Evolutionary conservation across 139 green algal genomes (phyloP).

Genomic region (Chlamydomonas eustigma): DNA sequence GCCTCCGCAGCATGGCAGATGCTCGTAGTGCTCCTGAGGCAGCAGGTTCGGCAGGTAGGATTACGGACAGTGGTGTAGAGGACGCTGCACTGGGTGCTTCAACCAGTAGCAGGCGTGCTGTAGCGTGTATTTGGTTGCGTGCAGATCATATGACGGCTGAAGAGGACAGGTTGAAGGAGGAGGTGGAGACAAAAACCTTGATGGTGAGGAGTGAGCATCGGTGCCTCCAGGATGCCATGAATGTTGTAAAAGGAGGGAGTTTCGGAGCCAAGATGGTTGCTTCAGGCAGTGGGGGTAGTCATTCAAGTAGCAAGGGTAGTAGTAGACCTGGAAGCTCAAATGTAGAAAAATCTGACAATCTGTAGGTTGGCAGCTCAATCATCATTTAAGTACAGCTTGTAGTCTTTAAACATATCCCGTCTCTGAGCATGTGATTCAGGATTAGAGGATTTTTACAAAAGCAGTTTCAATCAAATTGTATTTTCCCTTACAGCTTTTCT

Average conservation of each 20-base stretch:
- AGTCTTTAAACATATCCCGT: no score
- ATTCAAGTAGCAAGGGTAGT: no score
- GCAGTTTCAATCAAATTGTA: no score
- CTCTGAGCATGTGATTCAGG: no score
- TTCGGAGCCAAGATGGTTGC: no score
- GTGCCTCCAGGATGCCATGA: neutral
- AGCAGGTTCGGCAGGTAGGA: neutral
- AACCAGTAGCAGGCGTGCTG: neutral
- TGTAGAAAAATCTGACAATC: no score
- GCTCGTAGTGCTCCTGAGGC: slow-evolving; percentile 9
- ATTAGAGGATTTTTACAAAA: no score
- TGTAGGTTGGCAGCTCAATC: no score
- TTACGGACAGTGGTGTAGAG: neutral
- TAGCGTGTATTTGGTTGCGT: neutral
- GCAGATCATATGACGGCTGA: neutral
- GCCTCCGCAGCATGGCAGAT: slow-evolving; percentile 17
- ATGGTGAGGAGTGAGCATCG: neutral
- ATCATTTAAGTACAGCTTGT: no score
- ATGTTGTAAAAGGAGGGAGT: neutral
- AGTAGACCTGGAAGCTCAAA: no score
- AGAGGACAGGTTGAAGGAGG: neutral
- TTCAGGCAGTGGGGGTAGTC: no score
- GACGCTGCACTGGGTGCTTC: neutral
- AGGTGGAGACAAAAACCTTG: neutral
- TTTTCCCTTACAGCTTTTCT: no score